Evolutionary conservation across 2,329 filamentous ascomycete species (phyloP).

Genomic region (Cladorrhinum sp.): DNA sequence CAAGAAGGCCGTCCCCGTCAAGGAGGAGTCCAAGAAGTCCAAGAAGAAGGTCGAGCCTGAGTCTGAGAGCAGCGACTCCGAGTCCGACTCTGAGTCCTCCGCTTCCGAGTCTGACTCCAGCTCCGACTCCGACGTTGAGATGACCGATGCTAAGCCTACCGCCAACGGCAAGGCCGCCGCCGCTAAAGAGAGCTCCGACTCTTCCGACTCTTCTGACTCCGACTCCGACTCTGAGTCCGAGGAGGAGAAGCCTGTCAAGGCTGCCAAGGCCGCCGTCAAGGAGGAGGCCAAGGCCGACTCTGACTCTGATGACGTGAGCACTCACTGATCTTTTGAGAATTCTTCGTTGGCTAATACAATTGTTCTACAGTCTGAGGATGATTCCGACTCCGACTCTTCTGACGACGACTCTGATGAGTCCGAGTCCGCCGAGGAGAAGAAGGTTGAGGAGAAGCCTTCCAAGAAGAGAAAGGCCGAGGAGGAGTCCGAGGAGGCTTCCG

Average conservation of each 20-base stretch:
- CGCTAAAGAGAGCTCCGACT: slow-evolving; percentile 27
- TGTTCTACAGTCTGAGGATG: slow-evolving; percentile 21
- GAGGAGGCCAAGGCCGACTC: slow-evolving; percentile 34
- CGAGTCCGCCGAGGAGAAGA: slow-evolving; percentile 33
- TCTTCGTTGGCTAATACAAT: slow-evolving; percentile 9
- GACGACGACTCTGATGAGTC: slow-evolving; percentile 33
- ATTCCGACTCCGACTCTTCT: slow-evolving; percentile 34
- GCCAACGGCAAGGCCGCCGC: slow-evolving; percentile 37
- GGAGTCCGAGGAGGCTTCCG: slow-evolving; percentile 43
- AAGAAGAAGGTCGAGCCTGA: slow-evolving; percentile 31
- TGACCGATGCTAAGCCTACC: slow-evolving; percentile 37
- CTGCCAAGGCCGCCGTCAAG: slow-evolving; percentile 37
- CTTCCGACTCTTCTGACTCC: slow-evolving; percentile 38
- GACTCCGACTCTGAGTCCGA: slow-evolving; percentile 38
- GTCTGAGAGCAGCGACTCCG: slow-evolving; percentile 28
- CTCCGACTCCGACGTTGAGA: slow-evolving; percentile 38
- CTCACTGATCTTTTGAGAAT: not conserved
- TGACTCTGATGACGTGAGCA: slow-evolving; percentile 24
- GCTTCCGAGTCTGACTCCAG: slow-evolving; percentile 19
- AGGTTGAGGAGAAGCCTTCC: slow-evolving; percentile 46
- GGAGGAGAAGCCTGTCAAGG: slow-evolving; percentile 38
- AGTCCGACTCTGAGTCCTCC: slow-evolving; percentile 32
- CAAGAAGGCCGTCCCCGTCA: slow-evolving; percentile 47
- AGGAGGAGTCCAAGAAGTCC: slow-evolving; percentile 29
- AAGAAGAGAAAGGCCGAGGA: slow-evolving; percentile 68